Evolutionary conservation across 129 eudicot species (phyloP).

Genomic region (Calendula officinalis): DNA sequence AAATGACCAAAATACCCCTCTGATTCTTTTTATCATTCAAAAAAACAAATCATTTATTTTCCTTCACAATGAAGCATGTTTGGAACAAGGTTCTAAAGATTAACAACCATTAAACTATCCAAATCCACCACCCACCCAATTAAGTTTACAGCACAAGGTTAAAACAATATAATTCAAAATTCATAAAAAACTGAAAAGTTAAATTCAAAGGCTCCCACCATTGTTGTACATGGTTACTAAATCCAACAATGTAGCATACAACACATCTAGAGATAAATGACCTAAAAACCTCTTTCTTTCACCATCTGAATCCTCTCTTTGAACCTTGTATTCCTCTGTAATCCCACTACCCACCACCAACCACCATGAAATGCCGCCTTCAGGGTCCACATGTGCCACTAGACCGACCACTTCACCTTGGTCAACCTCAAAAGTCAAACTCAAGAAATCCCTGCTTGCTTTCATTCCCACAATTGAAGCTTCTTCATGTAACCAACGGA

Average conservation of each 20-base stretch:
- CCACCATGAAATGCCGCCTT: constrained; percentile 87
- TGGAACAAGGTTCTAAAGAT: no score
- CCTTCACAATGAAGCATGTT: no score
- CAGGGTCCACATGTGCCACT: constrained; percentile 84
- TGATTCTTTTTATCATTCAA: no score
- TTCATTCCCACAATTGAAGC: constrained; percentile 78
- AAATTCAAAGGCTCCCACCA: constrained; percentile 3
- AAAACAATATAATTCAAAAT: neutral
- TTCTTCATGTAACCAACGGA: constrained; percentile 93
- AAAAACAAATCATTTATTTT: no score
- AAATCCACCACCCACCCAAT: no score
- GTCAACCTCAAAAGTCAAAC: constrained; percentile 73
- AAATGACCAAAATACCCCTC: no score
- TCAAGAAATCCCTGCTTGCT: constrained; percentile 64
- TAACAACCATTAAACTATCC: no score
- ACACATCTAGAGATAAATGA: constrained; percentile 62
- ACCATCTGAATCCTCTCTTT: constrained; percentile 47
- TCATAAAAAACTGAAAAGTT: neutral
- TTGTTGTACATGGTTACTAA: constrained; percentile 64
- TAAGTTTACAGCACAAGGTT: constrained; percentile 1
- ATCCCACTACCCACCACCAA: constrained; percentile 48
- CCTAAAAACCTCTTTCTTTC: constrained; percentile 70
- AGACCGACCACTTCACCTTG: constrained; percentile 71
- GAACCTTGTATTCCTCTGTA: constrained; percentile 55
- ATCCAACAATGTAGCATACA: constrained; percentile 79